These are phyloP conservation scores for Cyberlindnera suaveolens DNA, from an alignment of 805 yeast genomes.

Conservation along the genomic window DNA sequence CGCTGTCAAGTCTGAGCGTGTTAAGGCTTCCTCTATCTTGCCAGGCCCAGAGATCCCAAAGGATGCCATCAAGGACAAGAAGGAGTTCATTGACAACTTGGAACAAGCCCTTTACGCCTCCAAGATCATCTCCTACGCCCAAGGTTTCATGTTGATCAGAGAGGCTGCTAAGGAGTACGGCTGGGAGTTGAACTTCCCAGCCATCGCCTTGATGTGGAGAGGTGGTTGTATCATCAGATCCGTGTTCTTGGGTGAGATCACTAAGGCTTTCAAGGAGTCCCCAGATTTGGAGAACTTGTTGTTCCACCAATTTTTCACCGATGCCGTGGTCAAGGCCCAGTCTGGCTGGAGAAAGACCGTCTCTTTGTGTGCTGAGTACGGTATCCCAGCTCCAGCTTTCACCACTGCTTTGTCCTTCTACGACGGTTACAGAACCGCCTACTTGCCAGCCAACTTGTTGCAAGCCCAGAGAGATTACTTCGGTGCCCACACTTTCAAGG, in stretches of 20 bases:
- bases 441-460: slow-evolving; percentile 93
- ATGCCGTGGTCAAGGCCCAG: slow-evolving; percentile 92
- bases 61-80: slow-evolving; percentile 65
- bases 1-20: slow-evolving; percentile 88
- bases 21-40: slow-evolving; percentile 70
- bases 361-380: slow-evolving; percentile 69
- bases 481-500: slow-evolving; percentile 98
- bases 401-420: slow-evolving; percentile 94
- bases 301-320: slow-evolving; percentile 90
- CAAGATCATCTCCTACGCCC: slow-evolving; percentile 96
- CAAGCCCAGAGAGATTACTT: slow-evolving; percentile 99
- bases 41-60: slow-evolving; percentile 70
- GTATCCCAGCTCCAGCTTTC: slow-evolving; percentile 98
- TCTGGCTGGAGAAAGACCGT: slow-evolving; percentile 90
- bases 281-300: slow-evolving; percentile 93
- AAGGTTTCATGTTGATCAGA: slow-evolving; percentile 98
- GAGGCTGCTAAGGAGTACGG: slow-evolving; percentile 96
- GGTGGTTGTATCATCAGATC: slow-evolving; percentile 99
- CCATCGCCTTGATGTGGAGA: slow-evolving; percentile 99
- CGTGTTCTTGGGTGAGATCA: slow-evolving; percentile 94
- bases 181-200: slow-evolving; percentile 97
- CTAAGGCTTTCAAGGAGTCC: slow-evolving; percentile 89
- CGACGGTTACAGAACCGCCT: slow-evolving; percentile 96
- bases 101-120: slow-evolving; percentile 99
- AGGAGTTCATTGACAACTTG: slow-evolving; percentile 82